Conservation (phyloP, 257 asterid species). For the Solanum bukasovii region DNA sequence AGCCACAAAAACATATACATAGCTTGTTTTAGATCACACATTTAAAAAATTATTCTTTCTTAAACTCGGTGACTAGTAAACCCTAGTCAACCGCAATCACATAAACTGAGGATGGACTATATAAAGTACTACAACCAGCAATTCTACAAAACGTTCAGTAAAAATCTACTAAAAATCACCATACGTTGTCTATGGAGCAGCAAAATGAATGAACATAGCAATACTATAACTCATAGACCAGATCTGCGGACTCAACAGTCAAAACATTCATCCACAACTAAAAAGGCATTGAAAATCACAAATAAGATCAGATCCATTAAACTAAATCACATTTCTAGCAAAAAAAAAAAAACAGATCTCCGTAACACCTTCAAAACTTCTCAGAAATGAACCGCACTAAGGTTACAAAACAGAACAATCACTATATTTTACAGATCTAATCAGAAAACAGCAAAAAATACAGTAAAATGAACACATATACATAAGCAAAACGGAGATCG, state of each 20-base stretch:
- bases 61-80: not conserved
- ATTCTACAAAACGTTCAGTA: not conserved
- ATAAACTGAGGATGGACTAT: not conserved
- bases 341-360: not conserved
- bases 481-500: not conserved
- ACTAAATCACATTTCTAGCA: not conserved
- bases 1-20: not conserved
- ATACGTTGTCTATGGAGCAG: not conserved
- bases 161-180: not conserved
- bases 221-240: not conserved
- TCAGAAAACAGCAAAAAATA: not conserved
- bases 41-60: not conserved
- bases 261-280: not conserved
- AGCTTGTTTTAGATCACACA: not conserved
- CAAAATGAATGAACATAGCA: not conserved
- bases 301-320: not conserved
- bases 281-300: not conserved
- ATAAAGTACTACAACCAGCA: not conserved
- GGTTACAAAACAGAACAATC: not conserved
- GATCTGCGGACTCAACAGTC: not conserved
- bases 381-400: not conserved
- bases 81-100: not conserved
- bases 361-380: not conserved
- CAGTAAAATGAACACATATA: not conserved
- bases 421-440: not conserved